These are phyloP conservation scores for Podospora anserina DNA, from an alignment of 495 filamentous ascomycete genomes.

Conservation along the genomic window DNA sequence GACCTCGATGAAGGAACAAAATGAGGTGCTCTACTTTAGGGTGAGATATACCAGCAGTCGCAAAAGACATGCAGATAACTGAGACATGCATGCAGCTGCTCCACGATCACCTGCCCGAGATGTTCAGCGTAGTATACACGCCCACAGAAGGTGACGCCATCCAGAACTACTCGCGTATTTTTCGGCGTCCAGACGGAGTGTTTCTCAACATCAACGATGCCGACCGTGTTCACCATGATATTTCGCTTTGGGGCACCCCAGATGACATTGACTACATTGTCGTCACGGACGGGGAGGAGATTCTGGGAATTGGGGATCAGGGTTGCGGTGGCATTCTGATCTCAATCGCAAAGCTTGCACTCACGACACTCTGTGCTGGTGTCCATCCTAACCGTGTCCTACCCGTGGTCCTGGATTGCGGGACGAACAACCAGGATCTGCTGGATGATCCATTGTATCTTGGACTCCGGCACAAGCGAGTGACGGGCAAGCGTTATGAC, in stretches of 20 bases:
- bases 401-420: slow-evolving; percentile 83
- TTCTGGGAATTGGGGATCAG: slow-evolving; percentile 87
- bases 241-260: slow-evolving; percentile 62
- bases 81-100: slow-evolving; percentile 32
- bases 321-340: slow-evolving; percentile 88
- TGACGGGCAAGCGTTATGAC: slow-evolving; percentile 73
- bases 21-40: slow-evolving; percentile 71
- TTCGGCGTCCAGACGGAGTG: slow-evolving; percentile 68
- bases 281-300: slow-evolving; percentile 66
- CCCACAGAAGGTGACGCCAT: slow-evolving; percentile 93
- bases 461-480: slow-evolving; percentile 64
- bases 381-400: slow-evolving; percentile 77
- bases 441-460: slow-evolving; percentile 80
- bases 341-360: slow-evolving; percentile 74
- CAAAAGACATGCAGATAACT: not conserved
- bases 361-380: slow-evolving; percentile 81
- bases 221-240: slow-evolving; percentile 57
- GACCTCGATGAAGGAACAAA: slow-evolving; percentile 83
- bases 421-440: slow-evolving; percentile 76
- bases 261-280: slow-evolving; percentile 89
- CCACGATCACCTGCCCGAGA: slow-evolving; percentile 59
- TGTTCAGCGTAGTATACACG: slow-evolving; percentile 87
- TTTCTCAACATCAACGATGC: slow-evolving; percentile 58
- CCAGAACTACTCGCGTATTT: slow-evolving; percentile 75
- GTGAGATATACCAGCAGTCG: slow-evolving; percentile 31